Evolutionary conservation across 495 filamentous ascomycete genomes (phyloP).

Genomic region (Saxispiralis lemnorum): DNA sequence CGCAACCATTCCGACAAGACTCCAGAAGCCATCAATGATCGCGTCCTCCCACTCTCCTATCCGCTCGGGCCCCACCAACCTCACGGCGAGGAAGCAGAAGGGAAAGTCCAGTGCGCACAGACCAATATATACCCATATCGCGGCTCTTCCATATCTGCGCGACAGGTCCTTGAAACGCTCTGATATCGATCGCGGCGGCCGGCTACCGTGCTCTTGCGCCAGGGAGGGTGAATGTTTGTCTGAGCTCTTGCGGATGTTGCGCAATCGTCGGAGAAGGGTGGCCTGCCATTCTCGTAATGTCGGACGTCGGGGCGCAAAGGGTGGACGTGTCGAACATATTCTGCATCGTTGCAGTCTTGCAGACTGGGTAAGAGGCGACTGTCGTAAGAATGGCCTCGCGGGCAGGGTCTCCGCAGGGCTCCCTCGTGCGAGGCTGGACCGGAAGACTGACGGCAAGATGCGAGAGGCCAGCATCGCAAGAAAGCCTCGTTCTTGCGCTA

Average conservation of each 20-base stretch:
- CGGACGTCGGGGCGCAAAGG: too few relatives aligned
- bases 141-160: conserved; percentile 85
- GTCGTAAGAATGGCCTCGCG: too few relatives aligned
- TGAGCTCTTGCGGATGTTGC: neutral
- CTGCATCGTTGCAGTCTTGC: too few relatives aligned
- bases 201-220: conserved; percentile 15
- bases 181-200: conserved; percentile 35
- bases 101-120: conserved; percentile 83
- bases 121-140: conserved; percentile 72
- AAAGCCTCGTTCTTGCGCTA: too few relatives aligned
- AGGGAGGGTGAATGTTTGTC: neutral
- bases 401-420: too few relatives aligned
- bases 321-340: too few relatives aligned
- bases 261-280: neutral
- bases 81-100: conserved; percentile 79
- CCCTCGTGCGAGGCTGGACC: too few relatives aligned
- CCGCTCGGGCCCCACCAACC: conserved; percentile 61
- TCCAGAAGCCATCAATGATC: conserved; percentile 22
- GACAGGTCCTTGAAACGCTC: conserved; percentile 64
- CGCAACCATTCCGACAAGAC: conserved; percentile 34
- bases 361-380: too few relatives aligned
- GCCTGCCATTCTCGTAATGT: neutral
- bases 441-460: too few relatives aligned
- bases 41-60: conserved; percentile 49
- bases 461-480: too few relatives aligned